Evolutionary conservation across 257 asterid species (phyloP), one percentile per base, ranked within the genome.

Genomic region (Penstemon davidsonii): DNA sequence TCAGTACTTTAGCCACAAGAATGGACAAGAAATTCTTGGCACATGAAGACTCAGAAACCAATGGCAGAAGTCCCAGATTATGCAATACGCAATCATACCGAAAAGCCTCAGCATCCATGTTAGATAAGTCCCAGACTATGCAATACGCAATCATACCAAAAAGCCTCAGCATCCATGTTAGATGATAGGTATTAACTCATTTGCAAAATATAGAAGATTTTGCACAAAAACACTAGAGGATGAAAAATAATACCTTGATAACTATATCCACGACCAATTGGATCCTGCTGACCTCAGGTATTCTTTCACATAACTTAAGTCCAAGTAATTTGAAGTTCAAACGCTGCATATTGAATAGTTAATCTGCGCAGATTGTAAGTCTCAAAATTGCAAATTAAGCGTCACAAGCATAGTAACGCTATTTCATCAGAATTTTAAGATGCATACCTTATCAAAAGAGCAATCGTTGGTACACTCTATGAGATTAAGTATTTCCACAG

Each of bases 311-410:
- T 57, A 91, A 87, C 83, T 92, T 88, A 71, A 82, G 81, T 76
- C 96, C 98, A 69, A 88, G 90, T 68, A 87, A 84, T 80, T 86
- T 89, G 89, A 82, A 84, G 89, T 88, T 91, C 83, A 88, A 82
- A 79, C 72, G 74, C 98, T 91, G 94, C 90, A 88, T 66, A 74
- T 78, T 55, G 64, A 79, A 74, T 64, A 71, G 77, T 68, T 73
- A 81, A 76, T 74, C 75, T 74, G 76, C 68, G 70, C 55, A 50
- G 69, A 69, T 68, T 52, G 70, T 66, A 76, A 70, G 62, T 60
- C 69, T 69, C 51, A 62, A 52, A 67, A 64, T 58, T 53, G 62
- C 67, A 70, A 73, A 53, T 10, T 51, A 70, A 75, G 71, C 69
- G 76, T 47, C 67, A 71, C 53, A 69, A 67, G 19, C 45, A 66